Conservation (phyloP, 148 eudicot species). For the Selenicereus undatus region DNA sequence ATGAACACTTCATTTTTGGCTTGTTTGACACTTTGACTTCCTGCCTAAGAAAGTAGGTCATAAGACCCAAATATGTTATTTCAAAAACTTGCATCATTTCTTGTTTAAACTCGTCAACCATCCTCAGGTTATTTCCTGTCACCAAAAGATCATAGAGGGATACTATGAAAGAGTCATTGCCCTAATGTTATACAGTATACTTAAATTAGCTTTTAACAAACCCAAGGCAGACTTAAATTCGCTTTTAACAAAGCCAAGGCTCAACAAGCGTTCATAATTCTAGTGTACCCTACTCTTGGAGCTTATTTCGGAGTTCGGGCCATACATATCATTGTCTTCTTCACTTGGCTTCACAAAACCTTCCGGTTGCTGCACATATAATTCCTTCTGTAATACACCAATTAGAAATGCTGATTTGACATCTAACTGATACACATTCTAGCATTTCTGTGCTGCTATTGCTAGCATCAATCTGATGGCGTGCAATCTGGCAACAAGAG, state of each 20-base stretch:
- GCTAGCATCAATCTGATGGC: constrained; percentile 4
- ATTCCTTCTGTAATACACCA: background rate
- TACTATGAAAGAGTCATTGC: background rate
- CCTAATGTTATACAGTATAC: background rate
- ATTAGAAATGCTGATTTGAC: constrained; percentile 11
- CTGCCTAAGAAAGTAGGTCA: constrained; percentile 7
- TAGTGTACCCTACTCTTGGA: constrained; percentile 12
- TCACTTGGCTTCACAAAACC: constrained; percentile 5
- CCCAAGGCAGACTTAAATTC: background rate
- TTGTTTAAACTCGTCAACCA: background rate
- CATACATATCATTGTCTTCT: constrained; percentile 1
- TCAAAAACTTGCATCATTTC: constrained; percentile 14
- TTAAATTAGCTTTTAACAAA: constrained; percentile 2
- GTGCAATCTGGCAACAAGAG: constrained; percentile 9
- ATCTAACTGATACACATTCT: constrained; percentile 16
- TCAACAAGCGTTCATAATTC: constrained; percentile 1
- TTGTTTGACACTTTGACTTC: constrained; percentile 14
- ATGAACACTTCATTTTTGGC: background rate
- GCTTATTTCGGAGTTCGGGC: constrained; percentile 15
- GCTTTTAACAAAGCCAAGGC: constrained; percentile 11
- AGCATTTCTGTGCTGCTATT: background rate
- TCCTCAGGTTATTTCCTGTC: background rate
- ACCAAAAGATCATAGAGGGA: constrained; percentile 21
- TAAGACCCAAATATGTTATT: constrained; percentile 5
- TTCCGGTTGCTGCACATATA: constrained; percentile 8